These are phyloP conservation scores for Xerocomus minutiporus DNA, from an alignment of 1,284 basidiomycete genomes.

Conservation along the genomic window DNA sequence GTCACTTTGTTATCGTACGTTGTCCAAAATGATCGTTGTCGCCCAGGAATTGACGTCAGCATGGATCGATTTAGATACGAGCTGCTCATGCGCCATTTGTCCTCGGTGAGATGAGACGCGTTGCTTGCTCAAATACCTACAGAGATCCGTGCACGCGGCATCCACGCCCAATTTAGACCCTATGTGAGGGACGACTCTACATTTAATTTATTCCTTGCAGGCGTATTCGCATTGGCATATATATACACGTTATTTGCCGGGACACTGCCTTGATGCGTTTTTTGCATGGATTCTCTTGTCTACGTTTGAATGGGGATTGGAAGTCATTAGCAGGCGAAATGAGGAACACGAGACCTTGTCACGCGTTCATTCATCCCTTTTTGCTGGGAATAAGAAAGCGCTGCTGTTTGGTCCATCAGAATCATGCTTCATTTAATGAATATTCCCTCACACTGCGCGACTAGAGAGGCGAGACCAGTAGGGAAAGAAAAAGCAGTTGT, in stretches of 20 bases:
- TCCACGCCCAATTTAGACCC: slow-evolving; percentile 13
- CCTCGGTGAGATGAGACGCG: slow-evolving; percentile 18
- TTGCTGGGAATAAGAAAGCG: neutral
- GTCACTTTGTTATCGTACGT: slow-evolving; percentile 93
- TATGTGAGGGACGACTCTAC: slow-evolving; percentile 2
- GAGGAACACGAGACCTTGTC: slow-evolving; percentile 1
- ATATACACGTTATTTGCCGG: neutral
- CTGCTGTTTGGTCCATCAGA: slow-evolving; percentile 3
- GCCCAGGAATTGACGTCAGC: neutral
- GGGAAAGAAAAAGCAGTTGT: neutral
- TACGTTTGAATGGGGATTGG: slow-evolving; percentile 16
- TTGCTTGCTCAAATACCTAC: slow-evolving; percentile 9
- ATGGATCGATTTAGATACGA: slow-evolving; percentile 46
- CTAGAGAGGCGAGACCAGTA: slow-evolving; percentile 21
- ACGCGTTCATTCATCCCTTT: neutral
- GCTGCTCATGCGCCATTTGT: slow-evolving; percentile 61
- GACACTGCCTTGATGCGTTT: slow-evolving; percentile 5
- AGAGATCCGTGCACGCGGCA: neutral
- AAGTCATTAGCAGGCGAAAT: neutral
- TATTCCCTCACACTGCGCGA: slow-evolving; percentile 8
- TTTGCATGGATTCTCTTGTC: slow-evolving; percentile 1
- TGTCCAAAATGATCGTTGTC: neutral
- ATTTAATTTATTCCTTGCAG: slow-evolving; percentile 16
- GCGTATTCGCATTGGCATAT: slow-evolving; percentile 5
- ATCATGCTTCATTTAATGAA: neutral